phyloP scores from a whole-genome alignment of 1,139 yeast genomes.

The Yamadazyma conglobata region DNA sequence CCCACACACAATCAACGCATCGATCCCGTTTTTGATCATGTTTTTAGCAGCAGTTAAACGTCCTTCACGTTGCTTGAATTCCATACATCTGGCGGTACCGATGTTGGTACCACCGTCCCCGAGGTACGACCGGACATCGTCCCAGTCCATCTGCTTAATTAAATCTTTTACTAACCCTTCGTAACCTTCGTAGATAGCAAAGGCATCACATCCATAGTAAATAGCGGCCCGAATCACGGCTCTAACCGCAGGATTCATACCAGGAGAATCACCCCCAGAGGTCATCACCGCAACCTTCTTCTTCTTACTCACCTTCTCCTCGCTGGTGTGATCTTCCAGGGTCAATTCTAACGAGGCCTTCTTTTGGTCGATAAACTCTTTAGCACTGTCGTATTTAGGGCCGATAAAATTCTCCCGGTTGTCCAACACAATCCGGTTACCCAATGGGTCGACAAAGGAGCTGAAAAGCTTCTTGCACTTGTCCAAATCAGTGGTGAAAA shows the following conservation, averaged over 20 bases:
- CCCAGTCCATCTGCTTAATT: conserved; percentile 68
- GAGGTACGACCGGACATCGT: conserved; percentile 72
- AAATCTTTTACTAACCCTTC: conserved; percentile 64
- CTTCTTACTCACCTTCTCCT: too few relatives aligned
- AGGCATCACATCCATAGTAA: conserved; percentile 67
- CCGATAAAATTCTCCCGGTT: conserved; percentile 8
- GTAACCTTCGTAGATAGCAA: conserved; percentile 74
- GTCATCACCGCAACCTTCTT: conserved; percentile 80
- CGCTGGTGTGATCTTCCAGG: neutral
- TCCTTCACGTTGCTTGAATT: conserved; percentile 65
- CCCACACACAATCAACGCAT: conserved; percentile 78
- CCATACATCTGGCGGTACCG: conserved; percentile 76
- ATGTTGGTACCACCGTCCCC: conserved; percentile 77
- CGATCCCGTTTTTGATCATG: conserved; percentile 69
- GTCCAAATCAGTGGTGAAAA: conserved; percentile 50
- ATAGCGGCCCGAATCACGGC: conserved; percentile 78
- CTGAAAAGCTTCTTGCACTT: conserved; percentile 32
- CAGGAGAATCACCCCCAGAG: conserved; percentile 85
- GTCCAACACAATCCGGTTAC: conserved; percentile 11
- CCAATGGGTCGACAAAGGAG: conserved; percentile 15
- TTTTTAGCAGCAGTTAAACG: conserved; percentile 65
- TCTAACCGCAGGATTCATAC: conserved; percentile 80
- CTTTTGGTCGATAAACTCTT: conserved; percentile 11
- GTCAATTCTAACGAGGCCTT: conserved; percentile 5
- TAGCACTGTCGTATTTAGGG: conserved; percentile 4